Evolutionary conservation across 1,284 basidiomycete genomes (phyloP).

Genomic region (Mycena citricolor): DNA sequence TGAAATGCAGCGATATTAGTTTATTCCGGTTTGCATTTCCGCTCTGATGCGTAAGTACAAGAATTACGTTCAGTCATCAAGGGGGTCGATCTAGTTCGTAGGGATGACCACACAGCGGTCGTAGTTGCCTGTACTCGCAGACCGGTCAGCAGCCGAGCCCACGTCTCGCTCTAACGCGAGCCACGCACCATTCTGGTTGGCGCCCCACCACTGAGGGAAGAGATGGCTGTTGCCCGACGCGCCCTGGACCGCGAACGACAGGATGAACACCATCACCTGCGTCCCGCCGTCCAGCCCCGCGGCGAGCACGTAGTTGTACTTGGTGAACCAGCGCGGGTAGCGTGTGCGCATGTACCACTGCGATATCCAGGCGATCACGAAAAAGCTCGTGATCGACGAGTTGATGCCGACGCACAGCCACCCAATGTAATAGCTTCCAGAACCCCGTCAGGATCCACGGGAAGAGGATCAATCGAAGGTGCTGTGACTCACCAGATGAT

Average conservation of each 20-base stretch:
- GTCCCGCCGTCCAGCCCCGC: conserved; percentile 57
- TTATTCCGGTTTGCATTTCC: too few species aligned
- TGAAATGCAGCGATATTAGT: too few species aligned
- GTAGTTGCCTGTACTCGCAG: conserved; percentile 32
- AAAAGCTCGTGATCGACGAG: conserved; percentile 38
- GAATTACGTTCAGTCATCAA: too few species aligned
- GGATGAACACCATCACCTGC: conserved; percentile 69
- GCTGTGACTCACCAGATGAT: conserved; percentile 43
- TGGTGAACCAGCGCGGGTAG: conserved; percentile 55
- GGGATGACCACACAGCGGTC: conserved; percentile 35
- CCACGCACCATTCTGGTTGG: conserved; percentile 40
- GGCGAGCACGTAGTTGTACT: conserved; percentile 48
- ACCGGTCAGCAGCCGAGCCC: too few species aligned
- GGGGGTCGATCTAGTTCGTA: too few species aligned
- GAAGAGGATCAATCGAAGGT: too few species aligned
- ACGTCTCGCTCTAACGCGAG: conserved; percentile 5
- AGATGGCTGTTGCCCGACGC: conserved; percentile 54
- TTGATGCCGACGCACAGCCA: conserved; percentile 49
- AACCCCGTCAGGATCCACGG: too few species aligned
- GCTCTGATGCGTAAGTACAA: too few species aligned
- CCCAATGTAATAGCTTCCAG: conserved; percentile 37
- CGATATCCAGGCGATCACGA: conserved; percentile 50
- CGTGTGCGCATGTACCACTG: conserved; percentile 60
- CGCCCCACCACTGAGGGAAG: conserved; percentile 65
- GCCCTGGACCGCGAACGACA: conserved; percentile 73